phyloP scores from a whole-genome alignment of 345 rosid genomes.

The Salix purpurea region DNA sequence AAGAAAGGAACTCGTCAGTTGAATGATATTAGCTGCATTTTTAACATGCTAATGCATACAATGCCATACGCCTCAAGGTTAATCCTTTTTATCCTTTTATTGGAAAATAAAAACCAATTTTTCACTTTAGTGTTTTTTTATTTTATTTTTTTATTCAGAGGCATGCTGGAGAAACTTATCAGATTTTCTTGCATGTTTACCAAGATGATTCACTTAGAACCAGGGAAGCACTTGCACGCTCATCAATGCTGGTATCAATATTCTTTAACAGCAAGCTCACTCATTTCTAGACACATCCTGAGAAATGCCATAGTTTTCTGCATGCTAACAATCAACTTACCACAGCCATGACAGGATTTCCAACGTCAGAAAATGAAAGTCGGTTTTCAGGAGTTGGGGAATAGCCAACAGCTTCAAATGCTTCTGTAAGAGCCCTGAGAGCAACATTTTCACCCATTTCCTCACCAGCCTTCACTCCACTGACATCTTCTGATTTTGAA shows the following conservation, averaged over 20 bases:
- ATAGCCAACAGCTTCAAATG: conserved; percentile 85
- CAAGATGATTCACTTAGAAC: too few species aligned
- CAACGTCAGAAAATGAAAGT: conserved; percentile 82
- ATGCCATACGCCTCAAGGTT: not conserved
- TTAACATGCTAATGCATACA: not conserved
- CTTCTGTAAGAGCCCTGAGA: conserved; percentile 72
- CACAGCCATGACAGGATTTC: conserved; percentile 98
- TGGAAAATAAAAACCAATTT: too few species aligned
- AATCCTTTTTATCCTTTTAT: not conserved
- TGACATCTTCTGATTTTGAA: conserved; percentile 34
- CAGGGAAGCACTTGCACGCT: not conserved
- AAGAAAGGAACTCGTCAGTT: conserved; percentile 5
- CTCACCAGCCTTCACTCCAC: conserved; percentile 35
- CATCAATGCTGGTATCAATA: not conserved
- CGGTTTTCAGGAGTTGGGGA: conserved; percentile 50
- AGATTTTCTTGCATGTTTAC: not conserved
- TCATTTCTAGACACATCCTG: not conserved
- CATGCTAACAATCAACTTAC: conserved; percentile 40
- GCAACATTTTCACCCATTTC: conserved; percentile 50
- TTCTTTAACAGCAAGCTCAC: too few species aligned
- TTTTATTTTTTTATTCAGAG: not conserved
- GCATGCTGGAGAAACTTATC: not conserved
- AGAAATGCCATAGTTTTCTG: not conserved
- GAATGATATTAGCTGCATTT: not conserved
- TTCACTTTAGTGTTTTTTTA: not conserved